phyloP scores from a whole-genome alignment of 345 rosid genomes.

The Punica granatum region DNA sequence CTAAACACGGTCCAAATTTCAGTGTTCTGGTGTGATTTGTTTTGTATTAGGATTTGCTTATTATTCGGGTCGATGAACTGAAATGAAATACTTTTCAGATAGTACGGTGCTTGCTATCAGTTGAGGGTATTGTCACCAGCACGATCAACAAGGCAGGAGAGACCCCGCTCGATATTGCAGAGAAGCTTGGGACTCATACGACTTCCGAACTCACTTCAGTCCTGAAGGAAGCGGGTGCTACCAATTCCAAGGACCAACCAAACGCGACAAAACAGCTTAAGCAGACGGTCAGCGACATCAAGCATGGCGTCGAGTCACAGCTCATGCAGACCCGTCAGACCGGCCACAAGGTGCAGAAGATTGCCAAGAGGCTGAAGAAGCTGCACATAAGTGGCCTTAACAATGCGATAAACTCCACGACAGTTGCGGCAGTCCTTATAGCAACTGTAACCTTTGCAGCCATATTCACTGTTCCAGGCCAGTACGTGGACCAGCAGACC shows the following conservation, averaged over 20 bases:
- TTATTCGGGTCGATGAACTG: background rate
- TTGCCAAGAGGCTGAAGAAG: conserved; percentile 90
- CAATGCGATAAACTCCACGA: conserved; percentile 91
- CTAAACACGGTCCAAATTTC: background rate
- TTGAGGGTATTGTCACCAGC: conserved; percentile 60
- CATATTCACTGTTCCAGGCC: conserved; percentile 98
- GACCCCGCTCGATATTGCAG: conserved; percentile 87
- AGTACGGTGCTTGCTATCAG: conserved; percentile 53
- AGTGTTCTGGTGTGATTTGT: background rate
- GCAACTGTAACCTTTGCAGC: conserved; percentile 99
- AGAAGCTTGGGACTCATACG: conserved; percentile 36
- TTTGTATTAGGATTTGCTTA: background rate
- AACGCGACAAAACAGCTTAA: conserved; percentile 87
- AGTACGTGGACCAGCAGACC: conserved; percentile 46
- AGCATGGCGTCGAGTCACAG: conserved; percentile 89
- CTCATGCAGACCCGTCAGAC: conserved; percentile 96
- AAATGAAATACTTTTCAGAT: conserved; percentile 35
- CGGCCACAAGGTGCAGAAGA: conserved; percentile 77
- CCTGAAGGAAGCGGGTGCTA: conserved; percentile 74
- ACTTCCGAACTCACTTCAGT: conserved; percentile 35
- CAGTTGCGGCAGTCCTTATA: conserved; percentile 90
- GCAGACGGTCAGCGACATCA: conserved; percentile 98
- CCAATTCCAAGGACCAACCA: conserved; percentile 59
- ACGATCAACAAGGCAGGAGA: conserved; percentile 79
- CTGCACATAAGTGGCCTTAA: conserved; percentile 96